These are phyloP conservation scores for Leishmania arabica DNA, from an alignment of 208 protist species.

Conservation along the genomic window DNA sequence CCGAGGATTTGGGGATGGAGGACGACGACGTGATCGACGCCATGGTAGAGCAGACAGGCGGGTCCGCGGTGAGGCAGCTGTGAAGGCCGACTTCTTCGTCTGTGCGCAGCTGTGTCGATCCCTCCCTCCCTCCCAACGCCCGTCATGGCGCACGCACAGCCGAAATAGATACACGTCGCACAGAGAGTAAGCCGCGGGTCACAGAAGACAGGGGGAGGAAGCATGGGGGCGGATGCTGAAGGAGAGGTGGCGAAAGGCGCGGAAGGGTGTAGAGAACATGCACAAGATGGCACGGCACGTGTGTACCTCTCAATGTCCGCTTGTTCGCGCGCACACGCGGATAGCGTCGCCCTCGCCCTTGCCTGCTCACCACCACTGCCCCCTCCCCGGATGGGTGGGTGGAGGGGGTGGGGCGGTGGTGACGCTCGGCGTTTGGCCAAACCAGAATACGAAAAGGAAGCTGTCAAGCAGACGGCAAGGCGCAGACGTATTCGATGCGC, in stretches of 20 bases:
- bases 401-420: too few species aligned
- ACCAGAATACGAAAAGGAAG: too few species aligned
- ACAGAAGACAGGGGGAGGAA: too few species aligned
- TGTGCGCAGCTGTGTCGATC: not conserved
- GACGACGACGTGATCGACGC: conserved; percentile 95
- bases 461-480: too few species aligned
- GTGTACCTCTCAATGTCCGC: too few species aligned
- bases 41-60: conserved; percentile 87
- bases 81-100: not conserved
- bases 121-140: not conserved
- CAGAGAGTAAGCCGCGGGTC: not conserved
- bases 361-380: too few species aligned
- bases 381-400: too few species aligned
- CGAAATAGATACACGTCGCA: not conserved
- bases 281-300: not conserved
- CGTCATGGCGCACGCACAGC: not conserved
- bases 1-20: conserved; percentile 95
- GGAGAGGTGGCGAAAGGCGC: not conserved
- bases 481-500: not conserved
- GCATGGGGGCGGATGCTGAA: not conserved
- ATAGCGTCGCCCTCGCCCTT: not conserved
- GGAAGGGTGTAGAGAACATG: not conserved
- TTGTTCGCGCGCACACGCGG: not conserved
- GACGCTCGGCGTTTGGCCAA: too few species aligned
- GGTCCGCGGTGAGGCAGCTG: not conserved